These are phyloP conservation scores for Micractinium conductrix DNA, from an alignment of 139 green algal genomes.

Conservation along the genomic window DNA sequence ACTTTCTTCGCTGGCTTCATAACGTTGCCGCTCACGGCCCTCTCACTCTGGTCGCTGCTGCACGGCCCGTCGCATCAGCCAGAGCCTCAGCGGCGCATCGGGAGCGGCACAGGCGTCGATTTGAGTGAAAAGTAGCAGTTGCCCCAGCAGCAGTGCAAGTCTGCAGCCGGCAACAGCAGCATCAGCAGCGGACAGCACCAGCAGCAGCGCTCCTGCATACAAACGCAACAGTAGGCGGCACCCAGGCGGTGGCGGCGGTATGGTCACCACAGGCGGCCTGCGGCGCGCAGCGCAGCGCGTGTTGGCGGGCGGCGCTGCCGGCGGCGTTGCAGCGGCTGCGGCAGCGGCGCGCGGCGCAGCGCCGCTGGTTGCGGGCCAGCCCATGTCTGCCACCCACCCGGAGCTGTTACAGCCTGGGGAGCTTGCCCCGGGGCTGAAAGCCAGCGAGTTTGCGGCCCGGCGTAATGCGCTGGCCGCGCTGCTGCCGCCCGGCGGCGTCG, in stretches of 20 bases:
- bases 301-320: background rate
- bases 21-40: slow-evolving; percentile 37
- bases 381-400: slow-evolving; percentile 62
- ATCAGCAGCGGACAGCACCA: too few relatives aligned
- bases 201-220: too few relatives aligned
- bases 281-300: background rate
- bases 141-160: background rate
- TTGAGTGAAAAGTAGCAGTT: background rate
- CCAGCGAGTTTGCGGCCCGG: slow-evolving; percentile 61
- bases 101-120: background rate
- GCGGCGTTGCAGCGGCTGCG: background rate
- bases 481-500: slow-evolving; percentile 70
- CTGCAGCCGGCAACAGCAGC: too few relatives aligned
- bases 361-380: slow-evolving; percentile 54
- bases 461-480: slow-evolving; percentile 52
- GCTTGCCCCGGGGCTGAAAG: slow-evolving; percentile 66
- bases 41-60: slow-evolving; percentile 29
- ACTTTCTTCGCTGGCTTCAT: slow-evolving; percentile 43
- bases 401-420: slow-evolving; percentile 54
- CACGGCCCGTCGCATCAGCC: background rate
- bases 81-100: background rate
- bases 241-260: background rate
- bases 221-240: too few relatives aligned
- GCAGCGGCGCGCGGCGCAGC: background rate
- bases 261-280: background rate